A percentile compares a stretch with the other conserved stretches of the same genome.
Evolutionary conservation across 805 yeast species (phyloP).

Genomic region (Spathaspora passalidarum): DNA sequence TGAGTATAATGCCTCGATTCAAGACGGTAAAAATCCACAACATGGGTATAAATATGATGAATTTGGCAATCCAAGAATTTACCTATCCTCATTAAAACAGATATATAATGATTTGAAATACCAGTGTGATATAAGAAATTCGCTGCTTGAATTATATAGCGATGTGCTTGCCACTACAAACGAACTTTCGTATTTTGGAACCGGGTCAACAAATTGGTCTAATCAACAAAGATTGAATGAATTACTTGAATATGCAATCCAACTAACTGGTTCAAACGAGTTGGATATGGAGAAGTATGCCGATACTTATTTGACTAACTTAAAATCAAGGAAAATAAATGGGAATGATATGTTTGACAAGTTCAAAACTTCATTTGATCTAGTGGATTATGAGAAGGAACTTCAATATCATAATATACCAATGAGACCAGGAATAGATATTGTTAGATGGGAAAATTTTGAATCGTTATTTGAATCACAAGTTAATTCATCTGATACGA

Average conservation of each 20-base stretch:
- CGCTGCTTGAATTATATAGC: conserved; percentile 2
- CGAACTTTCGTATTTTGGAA: conserved; percentile 14
- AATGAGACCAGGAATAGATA: conserved; percentile 17
- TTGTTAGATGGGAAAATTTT: conserved; percentile 19
- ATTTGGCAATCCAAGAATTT: conserved; percentile 18
- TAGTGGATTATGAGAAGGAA: conserved; percentile 22
- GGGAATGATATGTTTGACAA: conserved; percentile 4
- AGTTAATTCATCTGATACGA: not conserved
- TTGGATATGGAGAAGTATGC: conserved; percentile 5
- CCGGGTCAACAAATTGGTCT: conserved; percentile 27
- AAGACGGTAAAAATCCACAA: conserved; percentile 2
- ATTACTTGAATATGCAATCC: conserved; percentile 26
- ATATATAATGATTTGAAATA: conserved; percentile 57
- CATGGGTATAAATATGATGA: conserved; percentile 10
- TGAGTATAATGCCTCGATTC: conserved; percentile 1
- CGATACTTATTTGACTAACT: not conserved
- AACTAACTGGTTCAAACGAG: conserved; percentile 15
- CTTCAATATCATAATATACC: conserved; percentile 13
- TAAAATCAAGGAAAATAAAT: not conserved
- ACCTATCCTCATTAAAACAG: conserved; percentile 47
- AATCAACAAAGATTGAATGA: conserved; percentile 27
- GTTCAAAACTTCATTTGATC: conserved; percentile 27
- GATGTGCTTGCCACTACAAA: conserved; percentile 9
- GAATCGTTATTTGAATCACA: conserved; percentile 14
- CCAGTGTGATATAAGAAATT: conserved; percentile 37